Evolutionary conservation across 2,329 filamentous ascomycete species (phyloP).

Genomic region (Neurospora sp.): DNA sequence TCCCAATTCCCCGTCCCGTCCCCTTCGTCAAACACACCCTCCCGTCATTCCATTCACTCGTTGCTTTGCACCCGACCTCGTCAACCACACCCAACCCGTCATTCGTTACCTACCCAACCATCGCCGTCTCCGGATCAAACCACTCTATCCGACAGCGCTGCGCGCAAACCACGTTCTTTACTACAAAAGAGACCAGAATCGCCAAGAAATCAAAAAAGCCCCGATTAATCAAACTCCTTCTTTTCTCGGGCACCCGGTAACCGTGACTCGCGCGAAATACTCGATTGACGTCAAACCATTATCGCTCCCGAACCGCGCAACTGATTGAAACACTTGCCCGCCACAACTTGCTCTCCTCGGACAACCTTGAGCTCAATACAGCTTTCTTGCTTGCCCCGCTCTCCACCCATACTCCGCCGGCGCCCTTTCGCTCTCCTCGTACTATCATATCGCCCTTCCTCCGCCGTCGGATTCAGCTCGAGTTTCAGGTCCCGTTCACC

Average conservation of each 20-base stretch:
- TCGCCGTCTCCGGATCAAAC: neutral
- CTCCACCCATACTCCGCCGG: constrained; percentile 2
- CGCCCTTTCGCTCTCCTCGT: neutral
- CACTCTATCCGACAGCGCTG: neutral
- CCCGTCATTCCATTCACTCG: neutral
- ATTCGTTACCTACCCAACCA: neutral
- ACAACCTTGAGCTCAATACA: constrained; percentile 1
- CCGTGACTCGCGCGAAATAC: neutral
- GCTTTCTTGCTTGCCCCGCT: neutral
- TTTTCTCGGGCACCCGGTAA: neutral
- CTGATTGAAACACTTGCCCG: constrained; percentile 3
- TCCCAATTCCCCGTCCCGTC: neutral
- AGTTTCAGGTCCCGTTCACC: constrained; percentile 1
- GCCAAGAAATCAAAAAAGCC: neutral
- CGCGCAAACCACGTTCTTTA: neutral
- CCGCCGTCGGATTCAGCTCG: neutral
- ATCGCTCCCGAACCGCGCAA: neutral
- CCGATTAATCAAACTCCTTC: neutral
- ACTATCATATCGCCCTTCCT: neutral
- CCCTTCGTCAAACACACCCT: neutral
- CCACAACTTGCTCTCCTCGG: constrained; percentile 1
- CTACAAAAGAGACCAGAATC: neutral
- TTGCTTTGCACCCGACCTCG: neutral
- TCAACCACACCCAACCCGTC: neutral
- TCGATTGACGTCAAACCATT: neutral